These are phyloP conservation scores for Candida nonsorbophila DNA, from an alignment of 805 yeast genomes.

Conservation along the genomic window DNA sequence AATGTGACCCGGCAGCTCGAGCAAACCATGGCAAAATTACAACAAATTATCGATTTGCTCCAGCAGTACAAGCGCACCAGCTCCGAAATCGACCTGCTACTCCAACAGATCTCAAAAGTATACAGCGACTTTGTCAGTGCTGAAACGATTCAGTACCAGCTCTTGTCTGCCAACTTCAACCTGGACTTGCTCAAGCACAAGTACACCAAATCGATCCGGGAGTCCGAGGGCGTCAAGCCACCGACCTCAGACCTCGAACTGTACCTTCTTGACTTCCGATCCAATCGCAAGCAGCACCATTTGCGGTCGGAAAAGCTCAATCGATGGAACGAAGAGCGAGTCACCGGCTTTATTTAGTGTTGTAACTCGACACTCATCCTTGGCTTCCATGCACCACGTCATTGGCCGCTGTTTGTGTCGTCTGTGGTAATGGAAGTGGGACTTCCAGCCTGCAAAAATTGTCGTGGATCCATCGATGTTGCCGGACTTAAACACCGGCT, in stretches of 20 bases:
- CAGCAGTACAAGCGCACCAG: slow-evolving; percentile 16
- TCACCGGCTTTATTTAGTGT: slow-evolving; percentile 29
- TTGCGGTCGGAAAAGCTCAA: slow-evolving; percentile 30
- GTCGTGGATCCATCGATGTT: too few relatives aligned
- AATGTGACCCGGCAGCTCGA: slow-evolving; percentile 10
- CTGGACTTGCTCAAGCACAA: slow-evolving; percentile 24
- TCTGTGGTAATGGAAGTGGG: too few relatives aligned
- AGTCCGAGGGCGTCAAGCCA: too few relatives aligned
- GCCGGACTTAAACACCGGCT: too few relatives aligned
- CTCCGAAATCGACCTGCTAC: slow-evolving; percentile 17
- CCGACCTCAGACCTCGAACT: too few relatives aligned
- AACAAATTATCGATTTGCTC: slow-evolving; percentile 14
- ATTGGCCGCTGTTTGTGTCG: too few relatives aligned
- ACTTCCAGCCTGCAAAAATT: too few relatives aligned
- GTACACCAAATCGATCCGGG: too few relatives aligned
- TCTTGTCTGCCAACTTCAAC: slow-evolving; percentile 32
- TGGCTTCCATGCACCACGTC: too few relatives aligned
- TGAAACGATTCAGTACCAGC: slow-evolving; percentile 35
- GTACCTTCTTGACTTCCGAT: too few relatives aligned
- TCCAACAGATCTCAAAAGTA: slow-evolving; percentile 15
- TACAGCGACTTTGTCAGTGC: slow-evolving; percentile 28
- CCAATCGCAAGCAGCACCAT: too few relatives aligned
- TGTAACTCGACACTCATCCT: background rate
- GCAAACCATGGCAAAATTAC: slow-evolving; percentile 13
- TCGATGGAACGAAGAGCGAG: slow-evolving; percentile 41